Evolutionary conservation across 2,329 filamentous ascomycete genomes (phyloP).

Genomic region (Penicillium sp.): DNA sequence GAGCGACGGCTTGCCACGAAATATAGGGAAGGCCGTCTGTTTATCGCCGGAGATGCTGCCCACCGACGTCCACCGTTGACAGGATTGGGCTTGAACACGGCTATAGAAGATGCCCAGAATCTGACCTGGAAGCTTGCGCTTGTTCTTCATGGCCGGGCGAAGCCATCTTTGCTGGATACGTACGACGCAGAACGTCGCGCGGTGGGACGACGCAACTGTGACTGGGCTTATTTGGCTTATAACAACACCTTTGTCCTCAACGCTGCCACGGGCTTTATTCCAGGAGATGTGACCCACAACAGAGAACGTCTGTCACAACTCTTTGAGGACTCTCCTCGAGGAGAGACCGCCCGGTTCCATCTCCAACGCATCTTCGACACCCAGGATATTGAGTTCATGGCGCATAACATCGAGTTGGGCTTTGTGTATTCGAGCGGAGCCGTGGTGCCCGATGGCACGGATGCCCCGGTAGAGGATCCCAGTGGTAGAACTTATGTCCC

Average conservation of each 20-base stretch:
- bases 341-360: slow-evolving; percentile 11
- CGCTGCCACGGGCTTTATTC: slow-evolving; percentile 19
- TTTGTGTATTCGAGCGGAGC: too few relatives aligned
- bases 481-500: slow-evolving; percentile 22
- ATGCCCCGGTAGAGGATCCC: slow-evolving; percentile 18
- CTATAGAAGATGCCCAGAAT: slow-evolving; percentile 55
- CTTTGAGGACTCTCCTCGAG: background rate
- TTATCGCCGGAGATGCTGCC: slow-evolving; percentile 53
- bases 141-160: slow-evolving; percentile 28
- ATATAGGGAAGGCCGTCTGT: slow-evolving; percentile 37
- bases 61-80: slow-evolving; percentile 42
- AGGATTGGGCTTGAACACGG: slow-evolving; percentile 58
- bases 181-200: slow-evolving; percentile 9
- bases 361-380: slow-evolving; percentile 12
- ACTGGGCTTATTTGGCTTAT: slow-evolving; percentile 27
- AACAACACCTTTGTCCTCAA: slow-evolving; percentile 19
- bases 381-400: slow-evolving; percentile 24
- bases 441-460: slow-evolving; percentile 22
- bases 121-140: slow-evolving; percentile 57
- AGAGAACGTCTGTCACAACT: background rate
- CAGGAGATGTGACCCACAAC: background rate
- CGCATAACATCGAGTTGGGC: slow-evolving; percentile 27
- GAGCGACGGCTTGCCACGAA: slow-evolving; percentile 15
- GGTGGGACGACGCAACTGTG: slow-evolving; percentile 12
- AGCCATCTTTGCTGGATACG: background rate